Evolutionary conservation across 257 asterid genomes (phyloP), one percentile per base, ranked within the genome.

Genomic region (Solanum chilense): DNA sequence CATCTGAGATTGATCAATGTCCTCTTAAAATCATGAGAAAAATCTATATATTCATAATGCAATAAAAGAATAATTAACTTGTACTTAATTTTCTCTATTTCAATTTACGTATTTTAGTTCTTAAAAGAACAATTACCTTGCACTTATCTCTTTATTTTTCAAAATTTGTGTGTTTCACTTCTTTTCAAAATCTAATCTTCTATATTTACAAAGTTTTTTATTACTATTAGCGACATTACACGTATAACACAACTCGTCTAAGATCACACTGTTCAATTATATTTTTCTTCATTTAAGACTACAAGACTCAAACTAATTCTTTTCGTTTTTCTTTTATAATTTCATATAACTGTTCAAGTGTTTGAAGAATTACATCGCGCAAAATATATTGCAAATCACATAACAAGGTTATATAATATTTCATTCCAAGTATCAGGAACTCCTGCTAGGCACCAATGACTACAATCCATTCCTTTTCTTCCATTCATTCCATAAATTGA

Each of bases 371-470:
- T 12, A 71, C 12, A 68, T 52, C 4, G 47, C 45, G 69, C 20
- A 25, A 25, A 35, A 66, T 5, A 23, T 4, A 10, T 69, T 23
- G 2, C 9, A 15, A 33, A 60, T 88, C 78, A 89, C 10, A 89
- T 83, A 91, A 95, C 88, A 87, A 95, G 90, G 86, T 88, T 93
- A 89, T 92, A 95, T 80, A 96, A 93, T 62, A 96, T 89, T 60
- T 88, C 92, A 86, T 95, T 96, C 98, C 98, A 96, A 64, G 94
- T 94, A 90, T 96, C 98, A 15, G 98, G 99, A 4, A 96, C 95
- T 66, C 98, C 98, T 0, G 98, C 94, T 35, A 96, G 89, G 68
- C 98, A 95, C 99, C 99, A 96, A 86, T 96, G 99, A 91, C 96
- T 96, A 88, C 98, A 96, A 84, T 96, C 99, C 92, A 91, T 91